A percentile compares a stretch with the other conserved stretches of the same genome.
phyloP scores from a whole-genome alignment of 495 filamentous ascomycete genomes.

The Penicillium crystallinum region DNA sequence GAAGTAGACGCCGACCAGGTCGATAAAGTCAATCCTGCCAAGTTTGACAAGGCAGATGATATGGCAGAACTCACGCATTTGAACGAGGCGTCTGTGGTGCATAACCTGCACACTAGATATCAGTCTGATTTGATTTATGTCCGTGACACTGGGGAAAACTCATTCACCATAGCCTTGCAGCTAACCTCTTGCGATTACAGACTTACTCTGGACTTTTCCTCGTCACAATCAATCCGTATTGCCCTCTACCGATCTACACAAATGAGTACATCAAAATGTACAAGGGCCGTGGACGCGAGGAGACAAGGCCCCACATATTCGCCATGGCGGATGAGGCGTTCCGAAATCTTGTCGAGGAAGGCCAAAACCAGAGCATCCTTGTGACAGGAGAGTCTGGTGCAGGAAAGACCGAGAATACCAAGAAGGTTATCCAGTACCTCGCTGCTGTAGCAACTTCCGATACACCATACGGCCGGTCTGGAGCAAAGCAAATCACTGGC shows the following conservation, averaged over 20 bases:
- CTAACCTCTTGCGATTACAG: constrained; percentile 28
- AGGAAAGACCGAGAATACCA: constrained; percentile 98
- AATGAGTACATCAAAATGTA: constrained; percentile 98
- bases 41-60: constrained; percentile 98
- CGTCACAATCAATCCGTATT: constrained; percentile 96
- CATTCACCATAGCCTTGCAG: no score
- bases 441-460: constrained; percentile 89
- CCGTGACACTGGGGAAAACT: no score
- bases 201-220: constrained; percentile 98
- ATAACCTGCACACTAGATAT: constrained; percentile 92
- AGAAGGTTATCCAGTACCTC: constrained; percentile 98
- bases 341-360: constrained; percentile 89
- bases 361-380: constrained; percentile 93
- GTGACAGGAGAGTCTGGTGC: constrained; percentile 98
- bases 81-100: constrained; percentile 96
- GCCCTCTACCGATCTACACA: constrained; percentile 87
- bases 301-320: constrained; percentile 96
- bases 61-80: constrained; percentile 98
- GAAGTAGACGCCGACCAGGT: constrained; percentile 78
- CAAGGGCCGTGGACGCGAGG: constrained; percentile 80
- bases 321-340: constrained; percentile 98
- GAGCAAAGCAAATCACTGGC: constrained; percentile 65
- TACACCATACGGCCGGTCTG: constrained; percentile 58
- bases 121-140: constrained; percentile 93
- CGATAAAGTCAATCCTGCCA: constrained; percentile 98